Conservation (phyloP, 1,139 yeast genomes). For the Nakaseomyces kungkrabaensis region DNA sequence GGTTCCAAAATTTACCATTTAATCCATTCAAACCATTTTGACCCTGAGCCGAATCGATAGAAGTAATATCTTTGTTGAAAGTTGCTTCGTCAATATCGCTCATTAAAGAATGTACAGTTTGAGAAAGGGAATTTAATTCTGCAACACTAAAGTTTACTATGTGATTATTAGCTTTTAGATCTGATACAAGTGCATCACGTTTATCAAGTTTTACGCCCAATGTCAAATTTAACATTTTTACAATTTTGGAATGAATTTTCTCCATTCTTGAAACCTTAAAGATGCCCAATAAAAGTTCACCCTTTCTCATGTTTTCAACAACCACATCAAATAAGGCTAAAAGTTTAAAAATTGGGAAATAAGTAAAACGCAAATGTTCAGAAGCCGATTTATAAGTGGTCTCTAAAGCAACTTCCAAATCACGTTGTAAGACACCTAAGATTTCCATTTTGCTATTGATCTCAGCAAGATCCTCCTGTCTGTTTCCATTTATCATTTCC, state of each 20-base stretch:
- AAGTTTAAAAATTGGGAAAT: slow-evolving; percentile 27
- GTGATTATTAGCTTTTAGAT: slow-evolving; percentile 6
- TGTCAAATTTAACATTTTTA: slow-evolving; percentile 15
- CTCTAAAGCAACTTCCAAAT: slow-evolving; percentile 18
- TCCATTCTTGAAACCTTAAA: slow-evolving; percentile 12
- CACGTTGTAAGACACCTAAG: slow-evolving; percentile 10
- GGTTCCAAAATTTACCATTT: neutral
- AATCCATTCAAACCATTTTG: neutral
- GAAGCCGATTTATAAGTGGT: slow-evolving; percentile 19
- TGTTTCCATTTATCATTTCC: slow-evolving; percentile 1
- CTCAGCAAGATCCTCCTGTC: slow-evolving; percentile 10
- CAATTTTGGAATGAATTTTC: slow-evolving; percentile 11
- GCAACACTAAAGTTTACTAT: neutral
- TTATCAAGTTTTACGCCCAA: slow-evolving; percentile 15
- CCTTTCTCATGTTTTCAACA: slow-evolving; percentile 19
- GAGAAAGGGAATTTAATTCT: slow-evolving; percentile 7
- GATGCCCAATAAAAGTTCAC: slow-evolving; percentile 21
- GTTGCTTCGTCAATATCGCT: neutral
- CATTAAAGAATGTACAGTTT: neutral
- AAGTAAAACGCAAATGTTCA: slow-evolving; percentile 22
- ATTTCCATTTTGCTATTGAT: slow-evolving; percentile 16
- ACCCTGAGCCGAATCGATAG: neutral
- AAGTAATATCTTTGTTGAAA: neutral
- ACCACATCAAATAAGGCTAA: slow-evolving; percentile 26
- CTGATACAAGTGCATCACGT: slow-evolving; percentile 10